Conservation (phyloP, 2,329 filamentous ascomycete species). For the Hypoxylon rubiginosum region DNA sequence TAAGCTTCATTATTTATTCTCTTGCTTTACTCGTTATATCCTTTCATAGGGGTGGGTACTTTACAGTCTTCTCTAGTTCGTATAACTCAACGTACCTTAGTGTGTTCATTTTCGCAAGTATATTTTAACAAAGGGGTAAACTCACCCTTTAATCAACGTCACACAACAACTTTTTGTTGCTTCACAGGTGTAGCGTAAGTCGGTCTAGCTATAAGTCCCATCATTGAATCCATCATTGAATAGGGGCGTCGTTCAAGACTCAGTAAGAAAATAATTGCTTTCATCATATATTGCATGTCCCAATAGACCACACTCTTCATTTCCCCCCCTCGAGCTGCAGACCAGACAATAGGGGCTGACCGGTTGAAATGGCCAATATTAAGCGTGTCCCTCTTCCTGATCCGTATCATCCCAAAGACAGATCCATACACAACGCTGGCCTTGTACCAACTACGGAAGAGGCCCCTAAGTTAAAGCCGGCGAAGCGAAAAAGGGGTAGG, state of each 20-base stretch:
- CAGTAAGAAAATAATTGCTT: neutral
- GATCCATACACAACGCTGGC: neutral
- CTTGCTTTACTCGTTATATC: neutral
- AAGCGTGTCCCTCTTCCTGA: conserved; percentile 28
- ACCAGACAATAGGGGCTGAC: neutral
- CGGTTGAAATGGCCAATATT: conserved; percentile 7
- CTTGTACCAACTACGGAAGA: neutral
- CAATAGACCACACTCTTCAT: neutral
- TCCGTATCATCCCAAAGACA: conserved; percentile 1
- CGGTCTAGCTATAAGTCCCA: neutral
- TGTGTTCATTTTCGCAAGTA: neutral
- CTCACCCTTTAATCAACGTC: neutral
- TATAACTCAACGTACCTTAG: neutral
- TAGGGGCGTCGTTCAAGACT: neutral
- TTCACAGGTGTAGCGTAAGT: neutral
- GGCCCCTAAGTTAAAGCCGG: neutral
- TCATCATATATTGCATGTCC: neutral
- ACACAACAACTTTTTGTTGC: neutral
- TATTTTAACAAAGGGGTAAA: neutral
- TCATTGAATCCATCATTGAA: neutral
- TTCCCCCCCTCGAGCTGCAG: neutral
- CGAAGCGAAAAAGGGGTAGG: conserved; percentile 24
- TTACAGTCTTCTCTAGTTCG: neutral
- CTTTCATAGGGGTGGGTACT: neutral
- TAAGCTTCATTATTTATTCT: neutral